Base-by-base conservation (phyloP, 768 basidiomycete species). In the Rhodotorula toruloides region DNA sequence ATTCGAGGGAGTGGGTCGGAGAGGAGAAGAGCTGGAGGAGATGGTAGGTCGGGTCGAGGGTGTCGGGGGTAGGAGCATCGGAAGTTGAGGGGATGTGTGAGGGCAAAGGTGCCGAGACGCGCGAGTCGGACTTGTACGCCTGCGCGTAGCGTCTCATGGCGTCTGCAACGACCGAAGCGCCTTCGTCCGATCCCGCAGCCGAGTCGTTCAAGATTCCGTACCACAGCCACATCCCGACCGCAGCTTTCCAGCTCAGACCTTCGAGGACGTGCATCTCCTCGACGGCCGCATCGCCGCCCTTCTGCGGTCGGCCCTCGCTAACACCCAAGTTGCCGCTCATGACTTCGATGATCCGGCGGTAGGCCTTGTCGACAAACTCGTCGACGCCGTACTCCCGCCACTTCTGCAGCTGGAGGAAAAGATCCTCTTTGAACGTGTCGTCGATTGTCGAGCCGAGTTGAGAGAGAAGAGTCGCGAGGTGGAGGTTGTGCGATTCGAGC, bases 191-290 rank as follows among this genome's bases (percentile, higher is more conserved):
- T 1, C 36, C 57, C 4, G 14, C 32, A 11, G 21, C 10, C 16
- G 34, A 43, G 11, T 42, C 39, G 29, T 6, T 29, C 42, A 48
- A 82, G 48, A 86, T 82, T 1, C 85, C 85, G 76, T 86, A 97
- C 96, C 96, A 99, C 39, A 98, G 79, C 67, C 87, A 86, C 49
- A 97, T 79, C 4, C 90, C 96, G 75, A 98, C 89, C 1, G 87
- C 86, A 27, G 91, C 85, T 76, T 91, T 93, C 96, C 96, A 99
- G 76, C 96, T 93, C 58, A 97, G 77, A 0, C 84, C 88, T 58
- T 85, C 80, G 25, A 85, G 81, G 9, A 96, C 80, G 61, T 84
- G 79, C 34, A 90, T 74, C 61, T 87, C 85, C 14, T 73, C 55
- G 55, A 68, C 65, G 12, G 82, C 81, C 31, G 82, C 72, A 25